Evolutionary conservation across 2,329 filamentous ascomycete genomes (phyloP).

Genomic region (Neonectria hederae): DNA sequence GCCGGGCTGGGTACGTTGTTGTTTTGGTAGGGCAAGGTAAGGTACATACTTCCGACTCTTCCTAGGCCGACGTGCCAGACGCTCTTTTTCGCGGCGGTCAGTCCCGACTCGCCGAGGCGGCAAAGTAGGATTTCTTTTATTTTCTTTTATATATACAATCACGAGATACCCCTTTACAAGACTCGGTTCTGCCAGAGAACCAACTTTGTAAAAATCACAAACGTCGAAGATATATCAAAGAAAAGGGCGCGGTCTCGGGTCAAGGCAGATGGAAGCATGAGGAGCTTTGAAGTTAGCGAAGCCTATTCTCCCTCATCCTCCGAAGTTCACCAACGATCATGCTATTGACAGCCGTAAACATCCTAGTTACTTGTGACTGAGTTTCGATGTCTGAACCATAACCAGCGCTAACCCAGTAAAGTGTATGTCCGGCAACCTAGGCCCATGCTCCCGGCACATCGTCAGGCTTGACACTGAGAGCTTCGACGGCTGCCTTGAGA

Average conservation of each 20-base stretch:
- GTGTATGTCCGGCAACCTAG: not conserved
- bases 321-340: not conserved
- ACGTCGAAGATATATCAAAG: not conserved
- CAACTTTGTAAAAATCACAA: too few species aligned
- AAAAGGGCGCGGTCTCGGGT: not conserved
- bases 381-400: too few species aligned
- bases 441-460: not conserved
- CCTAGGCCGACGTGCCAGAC: not conserved
- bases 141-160: conserved; percentile 12
- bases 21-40: conserved; percentile 25
- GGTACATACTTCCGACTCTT: not conserved
- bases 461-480: conserved; percentile 35
- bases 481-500: conserved; percentile 41
- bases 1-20: conserved; percentile 34
- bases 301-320: not conserved
- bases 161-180: conserved; percentile 37
- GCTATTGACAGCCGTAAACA: not conserved
- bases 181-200: not conserved
- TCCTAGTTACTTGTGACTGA: too few species aligned
- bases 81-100: too few species aligned
- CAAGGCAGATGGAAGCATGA: not conserved
- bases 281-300: not conserved
- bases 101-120: not conserved
- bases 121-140: not conserved
- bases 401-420: not conserved